Base-by-base conservation (phyloP, 345 rosid genomes). In the Mangifera indica region DNA sequence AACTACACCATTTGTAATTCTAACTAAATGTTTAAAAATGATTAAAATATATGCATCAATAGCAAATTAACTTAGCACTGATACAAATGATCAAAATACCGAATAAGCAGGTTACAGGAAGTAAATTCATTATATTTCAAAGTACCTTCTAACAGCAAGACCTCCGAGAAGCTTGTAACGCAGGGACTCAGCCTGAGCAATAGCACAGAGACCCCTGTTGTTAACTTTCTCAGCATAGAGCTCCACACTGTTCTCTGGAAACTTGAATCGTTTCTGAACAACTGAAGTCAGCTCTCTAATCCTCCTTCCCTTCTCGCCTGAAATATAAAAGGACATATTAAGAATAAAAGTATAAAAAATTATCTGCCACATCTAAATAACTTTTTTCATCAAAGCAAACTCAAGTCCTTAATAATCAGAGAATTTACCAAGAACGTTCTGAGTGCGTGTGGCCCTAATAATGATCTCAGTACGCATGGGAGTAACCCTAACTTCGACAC, bases 111-210 rank as follows among this genome's bases (percentile, higher is more conserved):
- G n/a, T 22, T 17, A 29, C 25, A 5, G 26, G 10, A 51, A 66
- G 3, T 5, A 17, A 54, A n/a, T 59, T 7, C 4, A 18, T 2
- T 3, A 24, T 24, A 9, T 25, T n/a, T 11, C 8, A 24, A 58
- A 56, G 3, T 70, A 89, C 95, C 97, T 85, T 49, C 97, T 81
- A 75, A 89, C 97, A 37, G 98, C 98, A 68, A 90, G 98, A 26
- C 97, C 97, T 67, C 98, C 94, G 1, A 92, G 93, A 61, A 92
- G 94, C 83, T 90, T 92, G 78, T 90, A 88, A 2, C 96, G 92
- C 48, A 92, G 88, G 77, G 96, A 92, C 77, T 92, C 96, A 1
- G 93, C 98, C 80, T 90, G 96, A 57, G 96, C 98, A 87, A 90
- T 88, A 56, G 96, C 98, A 25, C 97, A 92, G 51, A 92, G 98